Evolutionary conservation across 139 green algal genomes (phyloP).

Genomic region (Desmodesmus armatus): DNA sequence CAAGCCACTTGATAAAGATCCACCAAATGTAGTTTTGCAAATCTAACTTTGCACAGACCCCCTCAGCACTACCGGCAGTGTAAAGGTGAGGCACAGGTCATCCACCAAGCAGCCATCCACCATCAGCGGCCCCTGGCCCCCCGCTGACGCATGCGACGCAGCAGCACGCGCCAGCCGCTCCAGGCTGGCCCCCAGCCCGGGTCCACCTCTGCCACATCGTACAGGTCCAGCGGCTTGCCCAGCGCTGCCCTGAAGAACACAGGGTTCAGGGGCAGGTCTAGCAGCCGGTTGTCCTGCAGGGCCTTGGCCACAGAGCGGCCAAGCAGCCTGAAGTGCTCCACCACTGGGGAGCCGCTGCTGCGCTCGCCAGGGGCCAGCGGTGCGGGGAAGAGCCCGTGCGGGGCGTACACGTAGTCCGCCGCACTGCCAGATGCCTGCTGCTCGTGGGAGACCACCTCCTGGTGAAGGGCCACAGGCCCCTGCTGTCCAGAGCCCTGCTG

Average conservation of each 20-base stretch:
- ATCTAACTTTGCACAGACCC: not conserved
- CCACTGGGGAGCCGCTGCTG: conserved; percentile 36
- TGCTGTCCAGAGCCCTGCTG: not conserved
- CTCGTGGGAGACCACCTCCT: conserved; percentile 38
- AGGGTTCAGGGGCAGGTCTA: conserved; percentile 92
- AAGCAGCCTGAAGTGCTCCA: conserved; percentile 88
- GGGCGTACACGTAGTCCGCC: conserved; percentile 76
- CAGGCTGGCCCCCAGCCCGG: conserved; percentile 77
- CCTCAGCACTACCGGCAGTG: conserved; percentile 84
- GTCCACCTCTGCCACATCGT: conserved; percentile 85
- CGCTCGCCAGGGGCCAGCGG: conserved; percentile 66
- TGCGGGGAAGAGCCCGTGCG: conserved; percentile 89
- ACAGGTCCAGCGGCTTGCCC: conserved; percentile 75
- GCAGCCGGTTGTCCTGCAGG: conserved; percentile 92
- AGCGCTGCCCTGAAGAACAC: conserved; percentile 84
- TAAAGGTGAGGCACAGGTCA: conserved; percentile 96
- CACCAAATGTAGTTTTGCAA: no score
- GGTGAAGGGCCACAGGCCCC: conserved; percentile 22
- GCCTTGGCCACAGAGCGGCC: conserved; percentile 91
- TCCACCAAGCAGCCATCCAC: conserved; percentile 85
- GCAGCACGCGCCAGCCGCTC: conserved; percentile 74
- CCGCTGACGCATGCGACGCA: not conserved
- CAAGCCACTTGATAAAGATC: no score
- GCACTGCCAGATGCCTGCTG: conserved; percentile 16
- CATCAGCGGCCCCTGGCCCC: conserved; percentile 51